Evolutionary conservation across 164 flowering plant genomes (phyloP), one percentile per base, ranked within the genome.

Genomic region (Sextonia rubra): DNA sequence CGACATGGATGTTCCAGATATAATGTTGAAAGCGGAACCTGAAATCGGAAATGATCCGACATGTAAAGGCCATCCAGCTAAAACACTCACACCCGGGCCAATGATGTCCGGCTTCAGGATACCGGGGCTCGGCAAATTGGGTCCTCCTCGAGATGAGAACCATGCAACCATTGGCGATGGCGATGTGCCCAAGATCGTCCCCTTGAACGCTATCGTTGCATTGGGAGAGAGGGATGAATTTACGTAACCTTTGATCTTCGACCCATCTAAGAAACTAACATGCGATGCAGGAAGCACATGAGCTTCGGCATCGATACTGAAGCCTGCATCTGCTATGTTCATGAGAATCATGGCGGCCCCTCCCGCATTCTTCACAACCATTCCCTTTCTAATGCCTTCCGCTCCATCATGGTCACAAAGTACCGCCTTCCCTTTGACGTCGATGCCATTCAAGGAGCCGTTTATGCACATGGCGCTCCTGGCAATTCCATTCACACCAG

Each of bases 91-190:
- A 5, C 71, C 71, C 0, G 91, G 91, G 3, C 89, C 89, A 3
- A 85, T 80, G 14, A 87, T 86, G 68, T 89, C 89, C 0, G 90
- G 93, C 70, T 89, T 89, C 22, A 89, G 63, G 25, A 87, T 85
- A 8, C 85, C 90, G 0, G 82, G 71, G 71, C 23, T 69, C 11
- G n/a, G 9, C 20, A 5, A 4, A 55, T 1, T 69, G 3, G 71
- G 71, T 9, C 71, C 71, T 9, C 71, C 71, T 49, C 71, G 4
- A 7, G 71, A 69, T 18, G 71, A 69, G 71, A 69, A 69, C 4
- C 9, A 24, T 22, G 44, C 20, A 49, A 69, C 71, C 61, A 25
- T 52, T 9, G 71, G 71, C 25, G 61, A 1, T 12, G 62, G 32
- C 2, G 69, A 37, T 12, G 30, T 62, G 27, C 86, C 87, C 1